Evolutionary conservation across 306 rosid genomes (phyloP).

Genomic region (Malus domestica): ASM211411v1 NC_041791.1:26722001-26722500

Average conservation of each 20-base stretch:
- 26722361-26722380: conserved; percentile 93
- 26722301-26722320: conserved; percentile 79
- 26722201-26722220: conserved; percentile 9
- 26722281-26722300: conserved; percentile 43
- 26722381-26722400: conserved; percentile 83
- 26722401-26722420: conserved; percentile 97
- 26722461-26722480: conserved; percentile 84
- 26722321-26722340: conserved; percentile 63
- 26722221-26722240: conserved; percentile 2
- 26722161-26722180: conserved; percentile 91
- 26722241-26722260: background rate
- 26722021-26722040: conserved; percentile 22
- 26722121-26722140: conserved; percentile 88
- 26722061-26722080: conserved; percentile 96
- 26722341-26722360: conserved; percentile 79
- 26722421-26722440: conserved; percentile 91
- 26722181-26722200: conserved; percentile 97
- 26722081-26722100: conserved; percentile 97
- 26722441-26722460: conserved; percentile 96
- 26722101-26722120: conserved; percentile 92
- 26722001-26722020: background rate
- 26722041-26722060: conserved; percentile 87
- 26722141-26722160: conserved; percentile 90
- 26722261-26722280: background rate
- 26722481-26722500: conserved; percentile 81